Evolutionary conservation across 768 basidiomycete genomes (phyloP), one percentile per base, ranked within the genome.

Genomic region (Auricularia sp.): DNA sequence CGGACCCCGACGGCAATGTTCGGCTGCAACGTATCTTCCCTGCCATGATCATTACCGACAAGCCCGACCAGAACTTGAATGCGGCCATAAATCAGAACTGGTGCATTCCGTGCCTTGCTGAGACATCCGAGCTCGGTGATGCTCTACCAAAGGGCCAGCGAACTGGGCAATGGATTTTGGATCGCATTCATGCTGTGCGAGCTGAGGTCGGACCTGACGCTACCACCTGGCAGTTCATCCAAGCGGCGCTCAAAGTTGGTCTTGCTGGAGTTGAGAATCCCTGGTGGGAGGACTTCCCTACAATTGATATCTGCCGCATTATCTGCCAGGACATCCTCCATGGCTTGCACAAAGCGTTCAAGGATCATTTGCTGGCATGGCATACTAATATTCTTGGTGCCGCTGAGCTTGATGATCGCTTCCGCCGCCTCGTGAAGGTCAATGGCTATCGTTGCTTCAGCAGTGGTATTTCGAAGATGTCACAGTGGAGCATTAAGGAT

Each of bases 401-500:
- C 1, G 66, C 69, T 3, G 78, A 79, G 62, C 67, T 82, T 45
- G 81, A 83, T 69, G 69, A 68, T 1, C 72, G 75, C 0, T 77
- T 75, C 65, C 68, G 71, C 8, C 63, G 68, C 2, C 69, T 80
- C 59, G 73, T 75, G 2, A 69, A 67, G 1, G 72, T 72, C 64
- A 71, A 71, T 34, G 70, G 71, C 0, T 68, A 81, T 1, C 75
- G 76, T 0, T 75, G 79, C 59, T 81, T 83, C 73, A 73, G 73
- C 37, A 77, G 76, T 7, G 80, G 81, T 0, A 79, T 83, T 21
- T 78, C 75, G 0, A 37, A 67, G 0, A 68, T 78, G 0, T 71
- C 76, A 7, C 79, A 81, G 64, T 79, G 77, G 77, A 80, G 80
- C 0, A 81, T 80, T 1, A 73, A 68, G 0, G 79, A 83, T 68